A percentile compares a stretch with the other conserved stretches of the same genome.
phyloP scores from a whole-genome alignment of 2,329 filamentous ascomycete species.

The Byssothecium circinans region DNA sequence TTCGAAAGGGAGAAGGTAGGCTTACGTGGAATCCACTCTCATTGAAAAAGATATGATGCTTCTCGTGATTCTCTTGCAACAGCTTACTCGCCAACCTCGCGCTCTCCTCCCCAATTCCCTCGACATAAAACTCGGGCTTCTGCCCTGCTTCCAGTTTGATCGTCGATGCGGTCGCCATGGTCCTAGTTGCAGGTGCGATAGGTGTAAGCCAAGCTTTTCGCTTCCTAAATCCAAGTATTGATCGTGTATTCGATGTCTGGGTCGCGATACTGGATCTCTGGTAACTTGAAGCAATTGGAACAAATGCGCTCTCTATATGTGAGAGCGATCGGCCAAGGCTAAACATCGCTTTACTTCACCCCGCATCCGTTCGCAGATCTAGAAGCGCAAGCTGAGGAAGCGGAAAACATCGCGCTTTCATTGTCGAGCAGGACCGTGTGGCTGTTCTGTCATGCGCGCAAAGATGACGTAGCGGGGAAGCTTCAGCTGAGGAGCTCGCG shows the following conservation, averaged over 20 bases:
- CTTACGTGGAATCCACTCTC: constrained; percentile 67
- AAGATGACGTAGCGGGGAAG: constrained; percentile 12
- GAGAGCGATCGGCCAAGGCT: constrained; percentile 10
- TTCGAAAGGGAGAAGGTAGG: not conserved
- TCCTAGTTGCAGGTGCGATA: not conserved
- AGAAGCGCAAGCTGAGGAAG: not conserved
- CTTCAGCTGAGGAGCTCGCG: constrained; percentile 1
- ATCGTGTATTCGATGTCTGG: not conserved
- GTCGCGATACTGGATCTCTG: not conserved
- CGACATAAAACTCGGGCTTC: constrained; percentile 51
- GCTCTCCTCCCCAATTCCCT: constrained; percentile 56
- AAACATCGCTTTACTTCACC: not conserved
- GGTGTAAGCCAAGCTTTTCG: not conserved
- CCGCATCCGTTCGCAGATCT: not conserved
- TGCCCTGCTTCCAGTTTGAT: constrained; percentile 48
- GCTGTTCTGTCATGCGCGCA: not conserved
- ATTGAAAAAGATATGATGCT: constrained; percentile 83
- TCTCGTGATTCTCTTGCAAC: constrained; percentile 74
- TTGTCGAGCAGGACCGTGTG: not conserved
- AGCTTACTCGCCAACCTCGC: constrained; percentile 67
- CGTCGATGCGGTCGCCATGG: constrained; percentile 37
- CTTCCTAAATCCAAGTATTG: not conserved
- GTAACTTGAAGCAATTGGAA: not conserved
- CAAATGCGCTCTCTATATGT: constrained; percentile 4
- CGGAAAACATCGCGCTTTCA: not conserved